Conservation (phyloP, 345 rosid genomes). For the Carallia brachiata region DNA sequence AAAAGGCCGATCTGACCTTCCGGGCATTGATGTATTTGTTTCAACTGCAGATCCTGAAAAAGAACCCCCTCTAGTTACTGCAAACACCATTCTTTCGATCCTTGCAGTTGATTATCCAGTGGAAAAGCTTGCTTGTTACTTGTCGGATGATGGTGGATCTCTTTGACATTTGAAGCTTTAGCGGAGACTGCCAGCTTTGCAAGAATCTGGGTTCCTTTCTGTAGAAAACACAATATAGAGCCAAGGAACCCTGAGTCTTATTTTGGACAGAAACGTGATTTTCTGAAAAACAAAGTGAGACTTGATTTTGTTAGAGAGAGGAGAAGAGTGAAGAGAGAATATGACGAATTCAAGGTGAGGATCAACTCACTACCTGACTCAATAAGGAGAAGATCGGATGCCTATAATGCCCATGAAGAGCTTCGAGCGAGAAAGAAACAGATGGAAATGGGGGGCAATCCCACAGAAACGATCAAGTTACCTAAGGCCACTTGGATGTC, state of each 20-base stretch:
- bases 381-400: slow-evolving; percentile 71
- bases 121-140: slow-evolving; percentile 72
- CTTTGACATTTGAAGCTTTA: slow-evolving; percentile 71
- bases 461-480: slow-evolving; percentile 39
- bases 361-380: slow-evolving; percentile 68
- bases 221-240: slow-evolving; percentile 66
- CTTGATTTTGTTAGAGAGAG: slow-evolving; percentile 74
- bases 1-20: slow-evolving; percentile 75
- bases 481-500: slow-evolving; percentile 84
- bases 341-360: slow-evolving; percentile 82
- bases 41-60: slow-evolving; percentile 84
- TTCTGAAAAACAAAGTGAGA: slow-evolving; percentile 71
- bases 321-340: slow-evolving; percentile 79
- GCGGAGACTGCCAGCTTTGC: slow-evolving; percentile 82
- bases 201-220: slow-evolving; percentile 74
- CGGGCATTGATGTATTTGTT: slow-evolving; percentile 71
- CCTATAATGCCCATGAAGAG: slow-evolving; percentile 75
- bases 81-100: slow-evolving; percentile 73
- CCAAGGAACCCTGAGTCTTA: slow-evolving; percentile 80
- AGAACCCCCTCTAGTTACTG: slow-evolving; percentile 78
- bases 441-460: slow-evolving; percentile 49
- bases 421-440: slow-evolving; percentile 66
- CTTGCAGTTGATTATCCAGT: slow-evolving; percentile 77
- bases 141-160: slow-evolving; percentile 78
- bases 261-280: slow-evolving; percentile 68